Evolutionary conservation across 805 yeast species (phyloP), one percentile per base, ranked within the genome.

Genomic region (Phaffomyces opuntiae): DNA sequence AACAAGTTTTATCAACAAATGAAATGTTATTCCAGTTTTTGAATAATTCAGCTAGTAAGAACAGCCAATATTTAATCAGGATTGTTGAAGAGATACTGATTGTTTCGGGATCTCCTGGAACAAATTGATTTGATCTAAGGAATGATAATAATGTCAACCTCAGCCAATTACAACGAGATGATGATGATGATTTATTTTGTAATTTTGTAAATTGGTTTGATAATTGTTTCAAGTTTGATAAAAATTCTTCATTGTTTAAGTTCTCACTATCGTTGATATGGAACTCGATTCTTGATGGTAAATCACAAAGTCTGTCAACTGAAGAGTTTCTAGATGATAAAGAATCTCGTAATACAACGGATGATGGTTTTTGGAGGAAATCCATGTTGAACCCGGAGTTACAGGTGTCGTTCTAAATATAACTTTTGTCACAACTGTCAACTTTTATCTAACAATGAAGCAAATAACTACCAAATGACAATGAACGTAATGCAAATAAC

Each of bases 1-100:
- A 49, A 7, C 64, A 64, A 3, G 67, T 59, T 31, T 48, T 45
- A 32, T 53, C 54, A 14, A 46, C 44, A 39, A 40, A 47, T 3
- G 53, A 42, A 5, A 53, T 32, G 9, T 36, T 31, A 16, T 29
- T 19, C 48, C 53, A 49, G 19, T 40, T 43, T 3, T 40, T 32
- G 19, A 39, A 27, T 13, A 51, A 24, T 7, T 52, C 53, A 3
- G 43, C 26, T 7, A 52, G 27, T 11, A 52, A 17, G 4, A 40
- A 12, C 5, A 36, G 12, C 55, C 55, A 52, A 38, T 43, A 51
- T 13, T 24, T 38, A 2, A 49, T 16, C 7, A 50, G 39, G 5
- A 43, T 9, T 24, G 31, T 13, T 14, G 33, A 29, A 7, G 41
- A 45, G 13, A 39, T 41, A 7, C 26, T 27, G 7, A 45, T 26